Evolutionary conservation across 306 rosid genomes (phyloP), one percentile per base, ranked within the genome.

Genomic region (Vigna nakashimae): DNA sequence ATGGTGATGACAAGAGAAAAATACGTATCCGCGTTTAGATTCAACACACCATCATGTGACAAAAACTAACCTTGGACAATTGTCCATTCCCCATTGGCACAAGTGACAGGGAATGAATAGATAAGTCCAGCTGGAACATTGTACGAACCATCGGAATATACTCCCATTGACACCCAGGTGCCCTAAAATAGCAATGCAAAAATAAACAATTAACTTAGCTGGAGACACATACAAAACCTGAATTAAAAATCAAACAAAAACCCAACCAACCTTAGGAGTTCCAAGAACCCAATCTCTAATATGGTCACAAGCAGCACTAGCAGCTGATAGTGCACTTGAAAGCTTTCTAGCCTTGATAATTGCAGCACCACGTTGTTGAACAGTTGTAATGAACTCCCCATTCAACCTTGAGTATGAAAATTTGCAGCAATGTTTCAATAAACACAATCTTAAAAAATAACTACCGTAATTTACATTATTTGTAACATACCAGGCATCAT

Each of bases 361-460:
- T 66, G 99, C 98, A 85, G 99, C 99, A 79, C 99, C 99, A 67
- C 98, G 98, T 80, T 96, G 99, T 93, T 96, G 99, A 82, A 96
- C 99, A 42, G 96, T 96, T 22, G 89, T 18, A 15, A 96, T 96
- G 88, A 96, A 96, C 51, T 88, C 99, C 64, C 93, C 93, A 48
- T 90, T 91, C 93, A 96, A 84, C 99, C 99, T 96, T 58, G 4
- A 65, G 20, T 13, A 74, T 8, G 50, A 40, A 53, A 82, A 62
- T 16, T 46, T 16, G 3, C 64, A 30, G 53, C 26, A 80, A 69
- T 38, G 7, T 40, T 42, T 71, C 59, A 49, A 30, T 34, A 58
- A 60, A 52, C 16, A 34, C 6, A 67, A 75, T 50, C 4, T 18
- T 16, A 15, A 14, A 30, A 60, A 5, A 14, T 3, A 30, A 13